Percentiles rank a stretch among this genome's conserved stretches.
phyloP scores from a whole-genome alignment of 306 rosid species.

The Corylus avellana region DNA sequence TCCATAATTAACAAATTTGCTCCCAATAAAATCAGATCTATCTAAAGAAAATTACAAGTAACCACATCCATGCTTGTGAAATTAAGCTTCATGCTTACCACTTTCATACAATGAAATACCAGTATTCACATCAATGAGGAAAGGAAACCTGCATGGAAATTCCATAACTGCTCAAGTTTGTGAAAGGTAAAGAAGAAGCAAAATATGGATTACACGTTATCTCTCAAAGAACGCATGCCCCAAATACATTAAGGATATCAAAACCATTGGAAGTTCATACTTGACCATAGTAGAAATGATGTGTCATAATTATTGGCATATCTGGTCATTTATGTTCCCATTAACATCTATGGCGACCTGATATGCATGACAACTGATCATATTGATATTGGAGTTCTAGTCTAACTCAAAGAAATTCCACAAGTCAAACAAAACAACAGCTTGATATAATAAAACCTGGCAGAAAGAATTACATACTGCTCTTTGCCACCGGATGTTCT shows the following conservation, averaged over 20 bases:
- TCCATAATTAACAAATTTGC: background rate
- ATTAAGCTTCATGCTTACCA: constrained; percentile 47
- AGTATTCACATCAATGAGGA: constrained; percentile 67
- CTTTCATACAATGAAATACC: constrained; percentile 81
- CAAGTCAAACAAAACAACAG: background rate
- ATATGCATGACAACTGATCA: background rate
- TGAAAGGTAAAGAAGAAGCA: constrained; percentile 4
- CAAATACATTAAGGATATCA: background rate
- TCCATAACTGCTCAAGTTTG: background rate
- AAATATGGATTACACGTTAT: background rate
- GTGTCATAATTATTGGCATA: background rate
- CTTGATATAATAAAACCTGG: constrained; percentile 16
- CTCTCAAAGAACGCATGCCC: background rate
- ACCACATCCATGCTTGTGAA: background rate
- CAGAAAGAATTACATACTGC: constrained; percentile 62
- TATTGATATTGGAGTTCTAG: background rate
- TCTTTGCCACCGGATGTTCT: constrained; percentile 77
- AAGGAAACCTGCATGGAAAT: constrained; percentile 79
- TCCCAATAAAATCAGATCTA: background rate
- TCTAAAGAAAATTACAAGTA: background rate
- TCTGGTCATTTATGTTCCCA: background rate
- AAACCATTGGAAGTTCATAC: background rate
- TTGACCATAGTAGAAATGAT: background rate
- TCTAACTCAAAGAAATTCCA: background rate
- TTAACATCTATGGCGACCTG: background rate